Evolutionary conservation across 2,329 filamentous ascomycete species (phyloP).

Genomic region (Fusarium tricinctum): DNA sequence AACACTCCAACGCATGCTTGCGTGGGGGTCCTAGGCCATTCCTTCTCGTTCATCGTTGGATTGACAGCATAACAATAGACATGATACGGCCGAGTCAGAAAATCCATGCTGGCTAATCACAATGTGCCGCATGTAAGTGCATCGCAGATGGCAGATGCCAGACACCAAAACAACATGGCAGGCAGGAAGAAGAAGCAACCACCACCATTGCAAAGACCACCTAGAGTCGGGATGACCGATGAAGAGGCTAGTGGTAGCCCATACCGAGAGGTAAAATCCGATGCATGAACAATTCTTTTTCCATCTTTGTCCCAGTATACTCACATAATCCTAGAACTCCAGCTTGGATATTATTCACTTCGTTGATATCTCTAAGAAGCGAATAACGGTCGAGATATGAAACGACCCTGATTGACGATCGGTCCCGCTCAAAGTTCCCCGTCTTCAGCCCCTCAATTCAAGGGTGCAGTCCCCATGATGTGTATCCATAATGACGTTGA

Average conservation of each 20-base stretch:
- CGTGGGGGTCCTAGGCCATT: slow-evolving; percentile 2
- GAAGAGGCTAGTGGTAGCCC: slow-evolving; percentile 16
- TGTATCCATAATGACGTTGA: slow-evolving; percentile 48
- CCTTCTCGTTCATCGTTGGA: neutral
- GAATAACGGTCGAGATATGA: slow-evolving; percentile 23
- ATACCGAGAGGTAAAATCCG: neutral
- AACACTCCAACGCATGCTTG: slow-evolving; percentile 1
- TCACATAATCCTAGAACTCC: slow-evolving; percentile 1
- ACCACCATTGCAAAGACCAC: slow-evolving; percentile 33
- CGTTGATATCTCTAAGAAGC: no score
- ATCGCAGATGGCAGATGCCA: neutral
- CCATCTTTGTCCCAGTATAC: neutral
- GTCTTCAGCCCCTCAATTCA: neutral
- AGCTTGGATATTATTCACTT: no score
- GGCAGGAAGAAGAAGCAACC: neutral
- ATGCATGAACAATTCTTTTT: slow-evolving; percentile 6
- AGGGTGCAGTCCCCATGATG: slow-evolving; percentile 3
- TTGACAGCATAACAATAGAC: neutral
- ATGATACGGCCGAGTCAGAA: neutral
- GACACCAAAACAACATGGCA: neutral
- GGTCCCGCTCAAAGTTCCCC: slow-evolving; percentile 30
- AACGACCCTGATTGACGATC: slow-evolving; percentile 45
- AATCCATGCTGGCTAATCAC: no score
- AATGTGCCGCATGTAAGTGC: neutral
- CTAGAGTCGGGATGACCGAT: slow-evolving; percentile 40